A percentile compares a stretch with the other conserved stretches of the same genome.
These are phyloP conservation scores for Butyriboletus loyo DNA, from an alignment of 768 basidiomycete species.

Conservation along the genomic window DNA sequence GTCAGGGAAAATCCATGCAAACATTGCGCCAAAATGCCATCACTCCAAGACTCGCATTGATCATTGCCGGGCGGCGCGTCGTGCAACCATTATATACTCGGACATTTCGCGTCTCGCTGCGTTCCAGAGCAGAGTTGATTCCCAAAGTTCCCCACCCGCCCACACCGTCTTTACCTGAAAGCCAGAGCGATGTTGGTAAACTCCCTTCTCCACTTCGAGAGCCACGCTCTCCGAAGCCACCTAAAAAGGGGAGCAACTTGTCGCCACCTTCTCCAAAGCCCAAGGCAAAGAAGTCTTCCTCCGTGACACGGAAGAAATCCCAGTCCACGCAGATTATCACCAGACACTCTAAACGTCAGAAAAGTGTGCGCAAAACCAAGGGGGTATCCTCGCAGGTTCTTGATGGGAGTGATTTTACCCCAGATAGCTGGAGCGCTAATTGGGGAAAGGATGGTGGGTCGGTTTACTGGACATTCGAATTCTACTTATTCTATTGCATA, in stretches of 20 bases:
- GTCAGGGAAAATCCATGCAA: slow-evolving; percentile 4
- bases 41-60: slow-evolving; percentile 7
- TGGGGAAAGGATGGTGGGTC: slow-evolving; percentile 29
- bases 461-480: not conserved
- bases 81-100: slow-evolving; percentile 12
- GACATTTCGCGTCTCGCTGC: slow-evolving; percentile 5
- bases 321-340: not conserved
- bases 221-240: not conserved
- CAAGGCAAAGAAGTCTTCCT: not conserved
- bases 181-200: not conserved
- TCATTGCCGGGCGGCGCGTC: slow-evolving; percentile 17
- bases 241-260: slow-evolving; percentile 1
- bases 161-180: not conserved
- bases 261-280: not conserved
- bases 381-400: not conserved
- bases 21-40: slow-evolving; percentile 1
- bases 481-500: not conserved
- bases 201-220: not conserved
- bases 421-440: slow-evolving; percentile 7
- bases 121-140: not conserved
- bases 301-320: slow-evolving; percentile 1
- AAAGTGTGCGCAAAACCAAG: slow-evolving; percentile 3
- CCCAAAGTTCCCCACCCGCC: not conserved
- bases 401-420: slow-evolving; percentile 3
- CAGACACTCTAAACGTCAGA: not conserved